Base-by-base conservation (phyloP, 2,329 filamentous ascomycete species). In the Cordyceps cicadae region DNA sequence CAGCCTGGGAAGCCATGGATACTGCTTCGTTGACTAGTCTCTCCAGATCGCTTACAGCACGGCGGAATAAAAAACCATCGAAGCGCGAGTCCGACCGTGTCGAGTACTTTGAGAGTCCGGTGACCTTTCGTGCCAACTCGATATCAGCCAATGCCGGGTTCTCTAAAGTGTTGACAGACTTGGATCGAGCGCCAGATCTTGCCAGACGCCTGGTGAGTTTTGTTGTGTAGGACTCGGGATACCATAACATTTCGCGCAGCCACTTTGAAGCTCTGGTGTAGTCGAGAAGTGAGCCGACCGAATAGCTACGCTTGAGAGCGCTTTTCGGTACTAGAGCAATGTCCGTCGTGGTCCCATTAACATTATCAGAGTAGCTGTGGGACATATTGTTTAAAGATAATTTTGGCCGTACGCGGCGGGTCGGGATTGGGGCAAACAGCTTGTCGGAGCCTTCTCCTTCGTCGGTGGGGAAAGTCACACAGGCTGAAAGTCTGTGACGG, bases 1-100 rank as follows among this genome's bases (percentile, higher is more conserved):
- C 70, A 12, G 71, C 74, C 55, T 77, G 71, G 19, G 74, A 71
- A 12, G 77, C 78, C 48, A 81, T 67, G 2, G 71, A 67, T 9
- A 81, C 65, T 12, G 78, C 77, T 66, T 82, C 78, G 37, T 70
- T 74, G 6, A 82, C 66, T 19, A 82, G 72, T 26, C 74, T 70
- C 62, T 82, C 78, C 29, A 81, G 68, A 61, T 80, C 75, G 41
- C 69, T 69, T 41, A 79, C 69, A 3, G 74, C 72, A 6, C 66
- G 70, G 49, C 71, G 72, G 63, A 79, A 75, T 8, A 62, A 60
- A 26, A 63, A 37, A 3, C 66, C 65, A 45, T 73, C 69, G 37
- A 71, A 62, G 9, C 58, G 66, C 8, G 64, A 58, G 17, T 67
- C 64, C n/a, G 64, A 64, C 12, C 62, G 65, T 14, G 64, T 63